Percentiles rank a stretch among this genome's conserved stretches.
Conservation (phyloP, 371 early-diverging fungal species). For the Nematocida major region DNA sequence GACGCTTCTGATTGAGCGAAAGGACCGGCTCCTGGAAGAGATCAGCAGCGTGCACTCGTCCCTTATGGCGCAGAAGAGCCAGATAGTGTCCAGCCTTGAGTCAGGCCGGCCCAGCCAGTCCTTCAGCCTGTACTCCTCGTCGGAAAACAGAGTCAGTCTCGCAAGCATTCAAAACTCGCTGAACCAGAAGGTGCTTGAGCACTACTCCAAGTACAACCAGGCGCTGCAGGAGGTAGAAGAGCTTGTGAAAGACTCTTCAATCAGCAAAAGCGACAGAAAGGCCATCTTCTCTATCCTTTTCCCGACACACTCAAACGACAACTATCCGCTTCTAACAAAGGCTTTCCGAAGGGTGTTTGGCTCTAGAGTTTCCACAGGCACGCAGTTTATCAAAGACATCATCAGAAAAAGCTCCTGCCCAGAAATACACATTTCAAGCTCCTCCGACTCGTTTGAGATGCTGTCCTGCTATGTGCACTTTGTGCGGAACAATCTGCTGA, state of each 20-base stretch:
- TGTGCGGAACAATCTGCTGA: slow-evolving; percentile 4
- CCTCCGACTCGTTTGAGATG: slow-evolving; percentile 7
- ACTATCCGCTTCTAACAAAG: neutral
- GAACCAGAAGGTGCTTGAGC: slow-evolving; percentile 29
- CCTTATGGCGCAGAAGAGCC: neutral
- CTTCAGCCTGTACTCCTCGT: neutral
- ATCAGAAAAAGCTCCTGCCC: neutral
- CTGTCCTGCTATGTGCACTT: slow-evolving; percentile 25
- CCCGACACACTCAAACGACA: neutral
- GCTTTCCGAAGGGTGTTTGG: slow-evolving; percentile 14
- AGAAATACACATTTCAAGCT: slow-evolving; percentile 14
- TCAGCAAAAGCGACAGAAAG: neutral
- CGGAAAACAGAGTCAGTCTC: neutral
- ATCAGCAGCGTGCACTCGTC: neutral
- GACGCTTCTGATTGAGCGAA: slow-evolving; percentile 12
- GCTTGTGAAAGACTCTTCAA: neutral
- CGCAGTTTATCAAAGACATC: slow-evolving; percentile 4
- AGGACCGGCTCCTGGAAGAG: neutral
- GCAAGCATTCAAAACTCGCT: neutral
- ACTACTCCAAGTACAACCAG: slow-evolving; percentile 27
- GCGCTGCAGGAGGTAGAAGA: slow-evolving; percentile 20
- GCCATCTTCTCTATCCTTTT: slow-evolving; percentile 2
- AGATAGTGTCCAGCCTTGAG: neutral
- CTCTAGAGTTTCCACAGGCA: neutral
- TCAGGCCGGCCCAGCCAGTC: neutral